Conservation (phyloP, 2,329 filamentous ascomycete species). For the Phaeomoniella chlamydospora region DNA sequence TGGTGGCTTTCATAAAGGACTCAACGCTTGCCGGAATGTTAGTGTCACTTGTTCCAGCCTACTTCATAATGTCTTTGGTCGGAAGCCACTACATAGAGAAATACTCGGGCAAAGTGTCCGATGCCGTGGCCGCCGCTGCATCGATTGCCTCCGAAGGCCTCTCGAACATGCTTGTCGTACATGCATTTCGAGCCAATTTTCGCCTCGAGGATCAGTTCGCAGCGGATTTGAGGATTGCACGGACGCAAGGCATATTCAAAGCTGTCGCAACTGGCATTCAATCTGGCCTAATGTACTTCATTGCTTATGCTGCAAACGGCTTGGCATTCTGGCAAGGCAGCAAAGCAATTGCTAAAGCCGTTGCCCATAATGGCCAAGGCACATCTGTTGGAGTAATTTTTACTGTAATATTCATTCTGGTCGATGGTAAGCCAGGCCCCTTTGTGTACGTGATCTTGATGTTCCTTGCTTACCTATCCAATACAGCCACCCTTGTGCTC, state of each 20-base stretch:
- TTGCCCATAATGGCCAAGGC: conserved; percentile 16
- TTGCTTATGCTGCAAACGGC: conserved; percentile 49
- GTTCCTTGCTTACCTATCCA: conserved; percentile 9
- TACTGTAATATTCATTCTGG: conserved; percentile 40
- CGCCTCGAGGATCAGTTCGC: conserved; percentile 45
- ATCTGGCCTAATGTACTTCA: conserved; percentile 45
- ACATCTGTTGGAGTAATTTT: no score
- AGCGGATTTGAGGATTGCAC: conserved; percentile 29
- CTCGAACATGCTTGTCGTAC: conserved; percentile 41
- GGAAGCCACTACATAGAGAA: conserved; percentile 30
- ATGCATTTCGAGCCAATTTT: conserved; percentile 42
- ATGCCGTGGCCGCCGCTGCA: conserved; percentile 38
- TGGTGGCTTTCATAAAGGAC: conserved; percentile 34
- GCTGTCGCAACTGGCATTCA: conserved; percentile 38
- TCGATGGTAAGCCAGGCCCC: conserved; percentile 25
- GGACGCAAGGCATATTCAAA: conserved; percentile 41
- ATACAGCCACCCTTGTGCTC: conserved; percentile 27
- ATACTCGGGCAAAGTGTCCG: conserved; percentile 29
- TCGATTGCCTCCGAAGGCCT: conserved; percentile 46
- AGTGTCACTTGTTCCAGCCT: conserved; percentile 29
- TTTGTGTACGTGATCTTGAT: conserved; percentile 11
- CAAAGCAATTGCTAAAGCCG: conserved; percentile 28
- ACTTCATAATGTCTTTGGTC: conserved; percentile 27
- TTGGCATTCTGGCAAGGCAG: conserved; percentile 53
- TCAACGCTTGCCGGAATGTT: conserved; percentile 29